Evolutionary conservation across 106 monocot species (phyloP).

Genomic region (Dioscorea alata): DNA sequence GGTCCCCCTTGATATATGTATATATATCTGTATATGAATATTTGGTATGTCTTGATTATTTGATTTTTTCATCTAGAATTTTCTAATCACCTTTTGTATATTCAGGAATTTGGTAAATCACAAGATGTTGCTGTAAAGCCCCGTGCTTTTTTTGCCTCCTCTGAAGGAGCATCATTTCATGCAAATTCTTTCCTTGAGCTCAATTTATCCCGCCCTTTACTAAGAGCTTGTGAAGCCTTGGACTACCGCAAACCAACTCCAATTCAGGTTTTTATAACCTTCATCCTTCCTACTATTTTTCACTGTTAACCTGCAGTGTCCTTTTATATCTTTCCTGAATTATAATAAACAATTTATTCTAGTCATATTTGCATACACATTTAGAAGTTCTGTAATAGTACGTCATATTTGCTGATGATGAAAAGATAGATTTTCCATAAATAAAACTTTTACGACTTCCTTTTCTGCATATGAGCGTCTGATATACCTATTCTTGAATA

Average conservation of each 20-base stretch:
- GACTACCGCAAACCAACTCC: constrained; percentile 95
- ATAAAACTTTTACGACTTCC: no score
- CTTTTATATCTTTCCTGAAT: no score
- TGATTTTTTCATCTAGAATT: not conserved
- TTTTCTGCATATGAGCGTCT: no score
- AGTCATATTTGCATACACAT: no score
- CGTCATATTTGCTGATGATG: no score
- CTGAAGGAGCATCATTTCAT: constrained; percentile 86
- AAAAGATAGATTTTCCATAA: no score
- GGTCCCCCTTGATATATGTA: not conserved
- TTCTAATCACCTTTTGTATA: not conserved
- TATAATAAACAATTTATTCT: no score
- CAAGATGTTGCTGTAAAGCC: constrained; percentile 7
- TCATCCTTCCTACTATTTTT: not conserved
- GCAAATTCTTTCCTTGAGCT: constrained; percentile 91
- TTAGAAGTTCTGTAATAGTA: no score
- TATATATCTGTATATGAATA: not conserved
- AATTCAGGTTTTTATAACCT: constrained; percentile 61
- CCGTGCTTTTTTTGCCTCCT: constrained; percentile 60
- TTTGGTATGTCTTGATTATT: not conserved
- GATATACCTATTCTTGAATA: no score
- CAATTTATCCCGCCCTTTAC: constrained; percentile 84
- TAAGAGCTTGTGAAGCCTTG: constrained; percentile 89
- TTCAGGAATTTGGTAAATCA: constrained; percentile 24
- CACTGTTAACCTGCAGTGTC: no score